Evolutionary conservation across 2,329 filamentous ascomycete species (phyloP), one percentile per base, ranked within the genome.

Genomic region (Penicillium nordicum): DNA sequence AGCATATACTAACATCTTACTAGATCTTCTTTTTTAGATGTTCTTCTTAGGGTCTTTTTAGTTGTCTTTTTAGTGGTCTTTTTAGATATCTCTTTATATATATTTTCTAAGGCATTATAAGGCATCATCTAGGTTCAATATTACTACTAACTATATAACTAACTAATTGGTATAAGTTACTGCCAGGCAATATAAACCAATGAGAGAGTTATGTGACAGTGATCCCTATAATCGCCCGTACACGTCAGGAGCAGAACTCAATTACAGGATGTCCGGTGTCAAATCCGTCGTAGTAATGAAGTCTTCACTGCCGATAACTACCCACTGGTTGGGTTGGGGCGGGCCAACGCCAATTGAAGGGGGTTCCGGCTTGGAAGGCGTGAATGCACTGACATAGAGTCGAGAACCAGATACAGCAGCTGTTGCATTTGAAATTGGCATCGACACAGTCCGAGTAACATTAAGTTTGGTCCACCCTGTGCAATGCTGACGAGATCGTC

Each of bases 371-470:
- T 44, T 44, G 45, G 37, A 50, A 55, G n/a, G 7, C n/a, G 7
- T 11, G 38, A 5, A 55, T 21, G 9, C 45, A 55, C 11, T 9
- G 9, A 9, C 45, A 50, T 5, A 50, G 45, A 36, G 30, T 32
- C 7, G 18, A 40, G 38, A 50, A 55, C 23, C 45, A 32, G 32
- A 55, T 32, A 1, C 27, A 55, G 9, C 40, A 51, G 21, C 41
- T 27, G 32, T 51, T 55, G 32, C 41, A 55, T 10, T 45, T 14
- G 27, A n/a, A 49, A 18, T 51, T 55, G 6, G 47, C 40, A 9
- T 41, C 23, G 9, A 41, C 41, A 29, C 34, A 51, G 41, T 41
- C 53, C 2, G 41, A 23, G 23, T 43, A 30, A 27, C 30, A 54
- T 25, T 37, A 45, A 44, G 21, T 16, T 41, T 25, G 11, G 23